phyloP scores from a whole-genome alignment of 2,329 filamentous ascomycete species.

The Biscogniauxia marginata region DNA sequence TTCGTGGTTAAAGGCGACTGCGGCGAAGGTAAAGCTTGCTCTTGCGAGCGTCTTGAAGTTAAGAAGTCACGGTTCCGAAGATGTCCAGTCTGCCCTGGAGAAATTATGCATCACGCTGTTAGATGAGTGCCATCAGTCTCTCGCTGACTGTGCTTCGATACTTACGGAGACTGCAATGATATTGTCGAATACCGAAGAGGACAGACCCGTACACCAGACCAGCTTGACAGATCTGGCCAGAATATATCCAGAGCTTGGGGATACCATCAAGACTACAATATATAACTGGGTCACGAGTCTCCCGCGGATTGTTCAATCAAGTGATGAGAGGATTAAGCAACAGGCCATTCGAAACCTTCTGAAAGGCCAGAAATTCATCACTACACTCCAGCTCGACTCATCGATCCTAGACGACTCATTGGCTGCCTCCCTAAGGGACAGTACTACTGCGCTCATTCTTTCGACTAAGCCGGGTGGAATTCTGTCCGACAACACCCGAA shows the following conservation, averaged over 20 bases:
- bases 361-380: constrained; percentile 66
- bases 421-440: constrained; percentile 70
- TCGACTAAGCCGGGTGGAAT: constrained; percentile 32
- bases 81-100: constrained; percentile 68
- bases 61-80: constrained; percentile 64
- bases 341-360: constrained; percentile 74
- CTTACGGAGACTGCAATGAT: constrained; percentile 80
- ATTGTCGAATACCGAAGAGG: constrained; percentile 54
- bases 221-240: constrained; percentile 60
- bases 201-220: constrained; percentile 42
- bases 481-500: constrained; percentile 33
- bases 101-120: constrained; percentile 72
- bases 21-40: constrained; percentile 78
- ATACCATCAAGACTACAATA: constrained; percentile 66
- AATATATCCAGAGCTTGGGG: constrained; percentile 60
- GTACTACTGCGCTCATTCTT: constrained; percentile 52
- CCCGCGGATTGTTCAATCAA: constrained; percentile 77
- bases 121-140: constrained; percentile 73
- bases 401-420: constrained; percentile 66
- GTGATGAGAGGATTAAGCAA: constrained; percentile 76
- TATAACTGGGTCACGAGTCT: constrained; percentile 82
- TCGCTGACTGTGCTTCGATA: constrained; percentile 67
- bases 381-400: constrained; percentile 61
- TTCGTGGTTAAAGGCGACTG: constrained; percentile 77
- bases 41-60: constrained; percentile 75